phyloP scores from a whole-genome alignment of 2,329 filamentous ascomycete genomes.

The Nigrograna mackinnonii region DNA sequence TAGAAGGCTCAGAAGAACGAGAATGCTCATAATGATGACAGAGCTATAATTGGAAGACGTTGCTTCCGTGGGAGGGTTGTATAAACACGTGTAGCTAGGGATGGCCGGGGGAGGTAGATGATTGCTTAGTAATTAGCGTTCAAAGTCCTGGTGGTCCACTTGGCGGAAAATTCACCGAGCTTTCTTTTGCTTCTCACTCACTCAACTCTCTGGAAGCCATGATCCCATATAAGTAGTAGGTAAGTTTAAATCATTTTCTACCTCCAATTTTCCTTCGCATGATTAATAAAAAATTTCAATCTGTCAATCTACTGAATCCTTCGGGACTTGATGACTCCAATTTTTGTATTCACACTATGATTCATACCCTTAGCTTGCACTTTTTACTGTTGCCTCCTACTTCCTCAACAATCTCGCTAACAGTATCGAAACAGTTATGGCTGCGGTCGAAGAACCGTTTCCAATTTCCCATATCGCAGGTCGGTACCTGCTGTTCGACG shows the following conservation, averaged over 20 bases:
- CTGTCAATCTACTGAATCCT: slow-evolving; percentile 82
- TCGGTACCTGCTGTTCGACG: slow-evolving; percentile 88
- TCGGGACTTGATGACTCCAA: slow-evolving; percentile 56
- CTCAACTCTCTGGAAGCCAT: slow-evolving; percentile 24
- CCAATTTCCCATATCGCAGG: slow-evolving; percentile 80
- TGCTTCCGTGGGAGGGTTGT: too few species aligned
- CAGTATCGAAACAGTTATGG: slow-evolving; percentile 31
- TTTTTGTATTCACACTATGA: slow-evolving; percentile 47
- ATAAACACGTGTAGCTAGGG: too few species aligned
- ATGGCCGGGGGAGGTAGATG: too few species aligned
- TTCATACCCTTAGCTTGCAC: slow-evolving; percentile 9
- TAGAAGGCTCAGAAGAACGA: slow-evolving; percentile 33
- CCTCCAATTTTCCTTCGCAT: slow-evolving; percentile 21
- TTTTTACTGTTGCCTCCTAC: slow-evolving; percentile 4
- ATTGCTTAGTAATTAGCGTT: slow-evolving; percentile 10
- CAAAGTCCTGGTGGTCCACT: too few species aligned
- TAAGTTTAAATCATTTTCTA: slow-evolving; percentile 19
- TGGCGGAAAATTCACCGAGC: too few species aligned
- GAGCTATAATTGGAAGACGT: slow-evolving; percentile 1
- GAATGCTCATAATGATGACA: slow-evolving; percentile 33
- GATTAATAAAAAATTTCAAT: slow-evolving; percentile 72
- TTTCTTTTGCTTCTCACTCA: background rate
- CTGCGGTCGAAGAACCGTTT: slow-evolving; percentile 59
- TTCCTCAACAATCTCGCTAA: slow-evolving; percentile 7
- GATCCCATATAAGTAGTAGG: slow-evolving; percentile 40